Conservation (phyloP, 306 rosid genomes). For the Datisca glomerata region DNA sequence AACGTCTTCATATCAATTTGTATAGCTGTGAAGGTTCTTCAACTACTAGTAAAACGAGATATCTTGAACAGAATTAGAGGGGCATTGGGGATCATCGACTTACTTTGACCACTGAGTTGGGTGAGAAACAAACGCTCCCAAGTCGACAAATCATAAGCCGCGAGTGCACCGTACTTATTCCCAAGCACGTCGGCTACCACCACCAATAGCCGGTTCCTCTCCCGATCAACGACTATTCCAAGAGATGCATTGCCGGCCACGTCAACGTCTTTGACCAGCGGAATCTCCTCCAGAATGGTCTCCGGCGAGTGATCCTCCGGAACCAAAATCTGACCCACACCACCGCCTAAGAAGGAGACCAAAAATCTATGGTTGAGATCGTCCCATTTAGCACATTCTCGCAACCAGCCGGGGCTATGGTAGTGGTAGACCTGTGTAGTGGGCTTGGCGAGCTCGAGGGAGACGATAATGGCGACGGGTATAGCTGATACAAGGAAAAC, state of each 20-base stretch:
- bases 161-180: constrained; percentile 40
- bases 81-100: constrained; percentile 9
- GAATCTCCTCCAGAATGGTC: constrained; percentile 32
- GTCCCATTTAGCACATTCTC: constrained; percentile 83
- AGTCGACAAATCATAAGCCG: constrained; percentile 64
- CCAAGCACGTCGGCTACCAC: constrained; percentile 44
- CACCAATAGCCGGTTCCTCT: constrained; percentile 53
- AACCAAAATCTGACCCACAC: constrained; percentile 39
- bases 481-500: constrained; percentile 47
- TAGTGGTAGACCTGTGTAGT: constrained; percentile 55
- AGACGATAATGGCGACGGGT: constrained; percentile 54
- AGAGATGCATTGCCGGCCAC: constrained; percentile 62
- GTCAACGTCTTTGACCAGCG: constrained; percentile 29
- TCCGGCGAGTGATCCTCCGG: constrained; percentile 16
- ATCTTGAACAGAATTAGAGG: too few species aligned
- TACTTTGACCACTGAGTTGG: constrained; percentile 49
- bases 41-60: too few species aligned
- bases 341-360: constrained; percentile 47
- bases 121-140: constrained; percentile 66
- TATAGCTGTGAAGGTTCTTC: too few species aligned
- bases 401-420: constrained; percentile 51
- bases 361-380: constrained; percentile 48
- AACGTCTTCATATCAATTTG: too few species aligned
- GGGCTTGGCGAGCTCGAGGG: constrained; percentile 50
- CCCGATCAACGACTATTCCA: constrained; percentile 42